Evolutionary conservation across 192 early-diverging fungal species (phyloP).

Genomic region (Pilobolus umbonatus): DNA sequence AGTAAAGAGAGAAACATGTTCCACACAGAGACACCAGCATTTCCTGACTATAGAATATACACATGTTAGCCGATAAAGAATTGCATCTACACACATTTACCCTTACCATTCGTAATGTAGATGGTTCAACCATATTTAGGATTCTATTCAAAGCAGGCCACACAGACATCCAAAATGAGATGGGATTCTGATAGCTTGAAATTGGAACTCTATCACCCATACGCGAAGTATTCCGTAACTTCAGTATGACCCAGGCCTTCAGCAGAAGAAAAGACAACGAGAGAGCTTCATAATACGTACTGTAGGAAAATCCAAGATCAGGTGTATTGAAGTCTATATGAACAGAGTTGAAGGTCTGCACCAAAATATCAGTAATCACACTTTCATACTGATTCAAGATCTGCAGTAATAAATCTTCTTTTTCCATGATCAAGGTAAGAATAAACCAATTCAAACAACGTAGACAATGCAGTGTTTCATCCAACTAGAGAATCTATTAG

Average conservation of each 20-base stretch:
- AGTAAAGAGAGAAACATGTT: conserved; percentile 37
- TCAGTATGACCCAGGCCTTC: conserved; percentile 39
- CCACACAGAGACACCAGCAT: conserved; percentile 26
- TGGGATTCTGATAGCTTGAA: conserved; percentile 4
- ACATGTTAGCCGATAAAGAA: neutral
- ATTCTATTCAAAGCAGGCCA: conserved; percentile 20
- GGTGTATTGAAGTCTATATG: conserved; percentile 26
- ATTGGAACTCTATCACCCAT: neutral
- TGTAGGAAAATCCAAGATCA: conserved; percentile 36
- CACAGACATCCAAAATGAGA: conserved; percentile 20
- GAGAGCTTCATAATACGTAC: conserved; percentile 31
- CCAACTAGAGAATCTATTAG: conserved; percentile 22
- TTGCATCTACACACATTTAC: neutral
- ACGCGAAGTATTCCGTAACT: conserved; percentile 1
- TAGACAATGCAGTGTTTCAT: conserved; percentile 32
- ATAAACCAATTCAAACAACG: conserved; percentile 44
- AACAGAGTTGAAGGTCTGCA: conserved; percentile 27
- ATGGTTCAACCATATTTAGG: conserved; percentile 9
- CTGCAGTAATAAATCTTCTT: conserved; percentile 15
- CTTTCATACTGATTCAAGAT: conserved; percentile 31
- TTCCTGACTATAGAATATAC: conserved; percentile 12
- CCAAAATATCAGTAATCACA: conserved; percentile 32
- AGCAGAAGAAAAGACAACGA: conserved; percentile 36
- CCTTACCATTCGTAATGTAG: conserved; percentile 11
- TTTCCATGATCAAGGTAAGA: conserved; percentile 20